These are phyloP conservation scores for Hemisphaericaspora subhashii DNA, from an alignment of 1,139 yeast species.

Conservation along the genomic window DNA sequence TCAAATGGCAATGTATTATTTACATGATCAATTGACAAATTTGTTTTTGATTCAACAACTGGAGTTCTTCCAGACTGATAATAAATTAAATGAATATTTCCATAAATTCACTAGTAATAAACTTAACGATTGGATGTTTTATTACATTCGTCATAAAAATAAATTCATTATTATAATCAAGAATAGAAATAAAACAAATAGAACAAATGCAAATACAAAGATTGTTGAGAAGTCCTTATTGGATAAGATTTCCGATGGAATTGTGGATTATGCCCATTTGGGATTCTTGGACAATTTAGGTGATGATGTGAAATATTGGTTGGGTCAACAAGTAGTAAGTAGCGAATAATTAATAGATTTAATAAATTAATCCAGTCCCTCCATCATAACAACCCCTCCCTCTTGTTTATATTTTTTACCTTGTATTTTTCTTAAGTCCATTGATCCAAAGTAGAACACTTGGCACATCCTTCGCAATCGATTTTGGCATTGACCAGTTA, in stretches of 20 bases:
- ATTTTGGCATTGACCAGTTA: slow-evolving; percentile 52
- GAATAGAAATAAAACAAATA: slow-evolving; percentile 27
- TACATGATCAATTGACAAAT: slow-evolving; percentile 42
- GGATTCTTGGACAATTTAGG: slow-evolving; percentile 47
- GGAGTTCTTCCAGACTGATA: slow-evolving; percentile 22
- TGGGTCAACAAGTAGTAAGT: slow-evolving; percentile 17
- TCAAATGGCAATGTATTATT: slow-evolving; percentile 34
- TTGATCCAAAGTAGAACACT: slow-evolving; percentile 52
- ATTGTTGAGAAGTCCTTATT: slow-evolving; percentile 12
- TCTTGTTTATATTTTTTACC: not conserved
- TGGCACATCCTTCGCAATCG: slow-evolving; percentile 69
- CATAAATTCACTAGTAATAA: slow-evolving; percentile 45
- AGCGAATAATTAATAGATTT: not conserved
- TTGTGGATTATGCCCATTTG: slow-evolving; percentile 27
- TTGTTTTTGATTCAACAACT: slow-evolving; percentile 28
- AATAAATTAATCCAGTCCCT: not conserved
- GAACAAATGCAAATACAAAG: slow-evolving; percentile 10
- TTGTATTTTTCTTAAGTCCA: not conserved
- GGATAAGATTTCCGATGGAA: slow-evolving; percentile 23
- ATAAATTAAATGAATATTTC: slow-evolving; percentile 34
- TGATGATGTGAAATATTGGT: slow-evolving; percentile 46
- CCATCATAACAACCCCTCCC: not conserved
- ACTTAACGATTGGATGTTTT: slow-evolving; percentile 47
- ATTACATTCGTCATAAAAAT: slow-evolving; percentile 32
- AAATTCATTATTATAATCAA: slow-evolving; percentile 39